phyloP scores from a whole-genome alignment of 331 rosid genomes.

The Erythrophleum ivorense region DNA sequence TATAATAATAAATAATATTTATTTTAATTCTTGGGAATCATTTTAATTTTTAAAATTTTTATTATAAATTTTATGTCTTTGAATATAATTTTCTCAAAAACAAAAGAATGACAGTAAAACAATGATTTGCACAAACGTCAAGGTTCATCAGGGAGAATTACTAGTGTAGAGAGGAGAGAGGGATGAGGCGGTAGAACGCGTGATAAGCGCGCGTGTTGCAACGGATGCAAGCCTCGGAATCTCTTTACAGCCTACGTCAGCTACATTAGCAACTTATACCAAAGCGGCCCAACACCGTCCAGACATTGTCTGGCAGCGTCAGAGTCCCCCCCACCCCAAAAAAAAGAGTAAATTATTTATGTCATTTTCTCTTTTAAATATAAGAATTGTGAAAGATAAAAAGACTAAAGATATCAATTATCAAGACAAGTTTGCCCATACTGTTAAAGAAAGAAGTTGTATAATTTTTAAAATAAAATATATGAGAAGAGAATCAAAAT shows the following conservation, averaged over 20 bases:
- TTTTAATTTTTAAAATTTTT: no score
- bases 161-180: background rate
- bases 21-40: no score
- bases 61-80: no score
- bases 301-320: slow-evolving; percentile 47
- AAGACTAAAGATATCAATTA: no score
- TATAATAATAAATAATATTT: no score
- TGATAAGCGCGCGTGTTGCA: slow-evolving; percentile 33
- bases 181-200: background rate
- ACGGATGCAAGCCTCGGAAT: slow-evolving; percentile 46
- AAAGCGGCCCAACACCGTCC: slow-evolving; percentile 43
- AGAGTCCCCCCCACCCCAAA: background rate
- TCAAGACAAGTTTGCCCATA: no score
- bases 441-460: no score
- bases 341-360: no score
- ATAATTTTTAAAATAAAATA: background rate
- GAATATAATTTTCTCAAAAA: no score
- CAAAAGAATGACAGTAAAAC: background rate
- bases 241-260: slow-evolving; percentile 58
- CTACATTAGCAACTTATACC: slow-evolving; percentile 50
- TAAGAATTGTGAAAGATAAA: no score
- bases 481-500: no score
- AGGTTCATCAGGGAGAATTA: slow-evolving; percentile 2
- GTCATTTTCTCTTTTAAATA: background rate
- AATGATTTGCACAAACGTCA: slow-evolving; percentile 31